Percentiles rank a stretch among this genome's conserved stretches.
Evolutionary conservation across 768 basidiomycete genomes (phyloP).

Genomic region (Lactarius hatsudake): DNA sequence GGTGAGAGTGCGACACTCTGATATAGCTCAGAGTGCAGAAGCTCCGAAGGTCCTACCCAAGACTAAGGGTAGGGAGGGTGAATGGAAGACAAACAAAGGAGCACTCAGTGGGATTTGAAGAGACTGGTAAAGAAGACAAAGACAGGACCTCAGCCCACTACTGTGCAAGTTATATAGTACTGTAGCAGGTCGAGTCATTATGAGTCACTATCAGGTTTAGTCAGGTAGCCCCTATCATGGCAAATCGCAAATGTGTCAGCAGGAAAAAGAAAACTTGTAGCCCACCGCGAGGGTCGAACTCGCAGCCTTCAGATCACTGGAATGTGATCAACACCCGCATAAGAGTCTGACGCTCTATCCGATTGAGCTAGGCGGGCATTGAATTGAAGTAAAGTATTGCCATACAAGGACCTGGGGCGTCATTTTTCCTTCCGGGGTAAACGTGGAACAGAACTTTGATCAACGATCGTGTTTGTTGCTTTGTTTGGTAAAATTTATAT

Average conservation of each 20-base stretch:
- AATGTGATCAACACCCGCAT: slow-evolving; percentile 25
- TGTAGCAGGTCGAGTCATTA: too few relatives aligned
- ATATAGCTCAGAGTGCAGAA: background rate
- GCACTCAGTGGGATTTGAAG: background rate
- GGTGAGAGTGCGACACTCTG: background rate
- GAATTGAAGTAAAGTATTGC: background rate
- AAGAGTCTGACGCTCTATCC: slow-evolving; percentile 69
- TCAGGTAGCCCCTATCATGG: background rate
- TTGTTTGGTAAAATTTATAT: too few relatives aligned
- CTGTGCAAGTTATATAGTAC: background rate
- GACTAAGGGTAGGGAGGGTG: background rate
- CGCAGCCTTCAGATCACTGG: slow-evolving; percentile 55
- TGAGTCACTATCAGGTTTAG: background rate
- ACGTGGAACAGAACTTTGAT: too few relatives aligned
- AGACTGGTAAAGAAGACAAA: background rate
- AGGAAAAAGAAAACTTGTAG: slow-evolving; percentile 34
- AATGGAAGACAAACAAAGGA: background rate
- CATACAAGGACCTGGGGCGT: background rate
- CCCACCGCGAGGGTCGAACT: slow-evolving; percentile 65
- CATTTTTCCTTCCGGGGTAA: background rate
- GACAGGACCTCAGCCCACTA: too few relatives aligned
- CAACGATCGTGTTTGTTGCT: too few relatives aligned
- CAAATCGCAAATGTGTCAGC: too few relatives aligned
- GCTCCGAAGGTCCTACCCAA: background rate
- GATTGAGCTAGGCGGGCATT: slow-evolving; percentile 62